Evolutionary conservation across 1,284 basidiomycete genomes (phyloP).

Genomic region (Sporisorium sorghi): DNA sequence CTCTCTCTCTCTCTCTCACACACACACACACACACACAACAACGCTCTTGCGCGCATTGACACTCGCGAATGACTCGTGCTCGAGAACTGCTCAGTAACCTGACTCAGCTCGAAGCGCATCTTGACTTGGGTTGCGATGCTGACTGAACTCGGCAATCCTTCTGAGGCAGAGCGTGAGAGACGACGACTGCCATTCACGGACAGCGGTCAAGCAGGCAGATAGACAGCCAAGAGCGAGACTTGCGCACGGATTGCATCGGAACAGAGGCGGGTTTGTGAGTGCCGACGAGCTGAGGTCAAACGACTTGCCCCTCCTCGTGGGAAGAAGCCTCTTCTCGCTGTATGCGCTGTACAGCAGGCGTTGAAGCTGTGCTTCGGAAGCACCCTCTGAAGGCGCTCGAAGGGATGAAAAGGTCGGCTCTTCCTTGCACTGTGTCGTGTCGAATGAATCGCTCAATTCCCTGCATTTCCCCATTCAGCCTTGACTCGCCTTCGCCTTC

Average conservation of each 20-base stretch:
- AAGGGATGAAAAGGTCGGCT: not conserved
- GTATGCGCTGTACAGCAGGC: not conserved
- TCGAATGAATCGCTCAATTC: not conserved
- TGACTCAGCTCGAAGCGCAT: constrained; percentile 5
- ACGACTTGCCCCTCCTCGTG: too few species aligned
- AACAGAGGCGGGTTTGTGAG: too few species aligned
- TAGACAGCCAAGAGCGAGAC: too few species aligned
- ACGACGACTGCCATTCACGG: not conserved
- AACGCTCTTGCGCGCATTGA: not conserved
- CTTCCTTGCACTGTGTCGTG: too few species aligned
- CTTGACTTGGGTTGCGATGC: not conserved
- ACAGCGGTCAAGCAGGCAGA: not conserved
- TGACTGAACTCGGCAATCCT: not conserved
- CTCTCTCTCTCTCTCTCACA: too few species aligned
- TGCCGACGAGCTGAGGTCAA: not conserved
- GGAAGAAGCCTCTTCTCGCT: too few species aligned
- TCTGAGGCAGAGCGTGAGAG: not conserved
- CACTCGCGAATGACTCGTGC: not conserved
- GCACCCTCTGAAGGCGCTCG: not conserved
- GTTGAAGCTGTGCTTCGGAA: not conserved
- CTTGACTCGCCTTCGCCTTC: not conserved
- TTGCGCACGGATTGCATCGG: too few species aligned
- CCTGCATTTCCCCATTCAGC: not conserved
- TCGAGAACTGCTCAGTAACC: constrained; percentile 6
- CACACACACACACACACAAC: not conserved